phyloP scores from a whole-genome alignment of 2,329 filamentous ascomycete species.

The Venturia oleaginea region DNA sequence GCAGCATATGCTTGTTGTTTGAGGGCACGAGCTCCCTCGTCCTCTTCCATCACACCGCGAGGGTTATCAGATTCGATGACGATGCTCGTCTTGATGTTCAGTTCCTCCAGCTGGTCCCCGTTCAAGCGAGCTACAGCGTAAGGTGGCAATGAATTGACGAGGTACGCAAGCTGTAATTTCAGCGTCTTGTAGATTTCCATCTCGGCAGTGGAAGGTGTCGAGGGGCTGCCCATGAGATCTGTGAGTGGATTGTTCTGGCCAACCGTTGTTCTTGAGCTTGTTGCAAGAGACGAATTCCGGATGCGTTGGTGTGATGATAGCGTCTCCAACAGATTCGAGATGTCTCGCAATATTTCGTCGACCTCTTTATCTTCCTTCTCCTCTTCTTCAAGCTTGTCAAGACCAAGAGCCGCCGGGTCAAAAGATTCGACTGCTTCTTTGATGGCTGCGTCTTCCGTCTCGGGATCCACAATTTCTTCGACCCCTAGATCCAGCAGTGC shows the following conservation, averaged over 20 bases:
- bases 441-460: constrained; percentile 28
- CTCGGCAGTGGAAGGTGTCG: constrained; percentile 55
- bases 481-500: constrained; percentile 29
- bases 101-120: constrained; percentile 72
- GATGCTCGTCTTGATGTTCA: constrained; percentile 73
- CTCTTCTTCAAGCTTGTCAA: constrained; percentile 21
- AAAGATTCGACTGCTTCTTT: constrained; percentile 31
- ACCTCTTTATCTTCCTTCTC: constrained; percentile 34
- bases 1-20: constrained; percentile 29
- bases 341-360: constrained; percentile 57
- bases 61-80: constrained; percentile 64
- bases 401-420: constrained; percentile 22
- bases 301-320: constrained; percentile 71
- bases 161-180: constrained; percentile 62
- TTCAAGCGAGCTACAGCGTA: constrained; percentile 81
- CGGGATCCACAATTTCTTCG: constrained; percentile 24
- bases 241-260: constrained; percentile 58
- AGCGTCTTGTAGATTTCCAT: constrained; percentile 59
- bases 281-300: constrained; percentile 60
- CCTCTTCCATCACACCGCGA: constrained; percentile 74
- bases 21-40: constrained; percentile 46
- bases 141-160: constrained; percentile 69
- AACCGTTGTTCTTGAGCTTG: constrained; percentile 54
- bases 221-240: constrained; percentile 45
- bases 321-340: constrained; percentile 65